Conservation (phyloP, 2,329 filamentous ascomycete species). For the Gremmenia infestans region DNA sequence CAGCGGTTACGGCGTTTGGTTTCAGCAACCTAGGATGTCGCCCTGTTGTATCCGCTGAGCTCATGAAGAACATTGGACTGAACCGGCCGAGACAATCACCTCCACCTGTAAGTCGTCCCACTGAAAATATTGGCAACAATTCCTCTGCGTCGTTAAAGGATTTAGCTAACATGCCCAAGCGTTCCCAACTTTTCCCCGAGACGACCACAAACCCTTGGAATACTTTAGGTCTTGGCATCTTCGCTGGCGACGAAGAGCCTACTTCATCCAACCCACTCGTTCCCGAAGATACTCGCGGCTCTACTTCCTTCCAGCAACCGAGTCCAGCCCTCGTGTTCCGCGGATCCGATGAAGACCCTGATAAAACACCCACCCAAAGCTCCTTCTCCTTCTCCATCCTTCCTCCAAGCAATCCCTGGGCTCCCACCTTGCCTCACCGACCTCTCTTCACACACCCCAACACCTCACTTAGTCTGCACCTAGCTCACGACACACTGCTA, state of each 20-base stretch:
- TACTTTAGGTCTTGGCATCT: neutral
- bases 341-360: neutral
- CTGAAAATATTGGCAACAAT: neutral
- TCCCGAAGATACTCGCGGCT: neutral
- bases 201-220: neutral
- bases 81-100: conserved; percentile 24
- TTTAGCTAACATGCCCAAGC: neutral
- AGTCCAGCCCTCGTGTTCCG: neutral
- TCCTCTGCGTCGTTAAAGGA: too few species aligned
- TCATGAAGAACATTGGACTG: conserved; percentile 27
- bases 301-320: neutral
- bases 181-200: neutral
- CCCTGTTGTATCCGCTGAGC: conserved; percentile 32
- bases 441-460: neutral
- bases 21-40: conserved; percentile 41
- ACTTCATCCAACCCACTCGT: neutral
- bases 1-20: conserved; percentile 47
- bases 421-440: neutral
- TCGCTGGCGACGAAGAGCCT: neutral
- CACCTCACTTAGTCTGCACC: neutral
- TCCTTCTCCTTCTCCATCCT: neutral
- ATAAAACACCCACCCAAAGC: neutral
- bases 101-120: conserved; percentile 9
- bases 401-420: neutral
- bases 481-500: conserved; percentile 4